These are phyloP conservation scores for Candida morakotiae DNA, from an alignment of 805 yeast species.

Conservation along the genomic window DNA sequence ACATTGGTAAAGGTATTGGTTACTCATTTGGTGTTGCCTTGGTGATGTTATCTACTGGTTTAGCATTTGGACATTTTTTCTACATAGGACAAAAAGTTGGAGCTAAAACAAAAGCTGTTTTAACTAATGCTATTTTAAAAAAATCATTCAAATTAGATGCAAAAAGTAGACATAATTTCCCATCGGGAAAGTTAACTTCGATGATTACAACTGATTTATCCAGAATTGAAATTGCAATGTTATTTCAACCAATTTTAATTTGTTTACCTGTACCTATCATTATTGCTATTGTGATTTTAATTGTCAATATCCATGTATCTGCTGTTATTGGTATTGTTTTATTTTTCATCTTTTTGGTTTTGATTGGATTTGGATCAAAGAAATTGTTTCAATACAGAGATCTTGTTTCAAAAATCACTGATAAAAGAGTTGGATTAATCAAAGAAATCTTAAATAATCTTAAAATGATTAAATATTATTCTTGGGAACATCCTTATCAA, in stretches of 20 bases:
- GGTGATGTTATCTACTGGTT: slow-evolving; percentile 11
- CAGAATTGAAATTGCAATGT: slow-evolving; percentile 66
- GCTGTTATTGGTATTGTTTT: slow-evolving; percentile 58
- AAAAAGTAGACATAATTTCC: slow-evolving; percentile 50
- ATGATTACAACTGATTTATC: slow-evolving; percentile 73
- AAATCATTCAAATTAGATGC: slow-evolving; percentile 60
- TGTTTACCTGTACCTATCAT: slow-evolving; percentile 58
- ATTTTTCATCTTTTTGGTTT: slow-evolving; percentile 43
- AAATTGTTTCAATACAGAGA: slow-evolving; percentile 50
- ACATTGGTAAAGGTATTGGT: slow-evolving; percentile 27
- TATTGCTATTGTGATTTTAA: slow-evolving; percentile 56
- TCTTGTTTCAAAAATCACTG: slow-evolving; percentile 57
- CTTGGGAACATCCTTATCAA: slow-evolving; percentile 81
- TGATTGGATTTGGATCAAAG: slow-evolving; percentile 42
- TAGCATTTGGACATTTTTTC: slow-evolving; percentile 52
- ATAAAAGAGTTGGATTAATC: slow-evolving; percentile 63
- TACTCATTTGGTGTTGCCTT: slow-evolving; percentile 28
- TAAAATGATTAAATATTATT: slow-evolving; percentile 77
- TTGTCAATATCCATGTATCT: slow-evolving; percentile 63
- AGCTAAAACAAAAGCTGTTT: slow-evolving; percentile 57
- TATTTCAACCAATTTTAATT: slow-evolving; percentile 55
- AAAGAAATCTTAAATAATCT: slow-evolving; percentile 72
- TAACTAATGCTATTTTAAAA: slow-evolving; percentile 63
- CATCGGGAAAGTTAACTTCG: slow-evolving; percentile 66
- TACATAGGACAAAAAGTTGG: slow-evolving; percentile 57